phyloP scores from a whole-genome alignment of 2,329 filamentous ascomycete species.

The Mycogone perniciosa region DNA sequence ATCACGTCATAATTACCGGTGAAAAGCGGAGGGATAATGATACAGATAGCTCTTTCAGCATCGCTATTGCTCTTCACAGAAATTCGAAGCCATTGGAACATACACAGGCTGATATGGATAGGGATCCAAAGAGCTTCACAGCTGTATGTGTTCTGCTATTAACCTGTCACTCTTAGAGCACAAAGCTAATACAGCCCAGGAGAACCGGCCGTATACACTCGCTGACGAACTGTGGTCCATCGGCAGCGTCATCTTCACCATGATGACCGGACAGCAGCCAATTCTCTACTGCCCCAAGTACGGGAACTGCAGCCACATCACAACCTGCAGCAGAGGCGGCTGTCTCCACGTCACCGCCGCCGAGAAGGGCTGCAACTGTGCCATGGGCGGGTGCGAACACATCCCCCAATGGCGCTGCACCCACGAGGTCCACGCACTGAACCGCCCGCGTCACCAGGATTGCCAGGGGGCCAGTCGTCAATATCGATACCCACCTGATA shows the following conservation, averaged over 20 bases:
- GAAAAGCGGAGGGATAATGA: background rate
- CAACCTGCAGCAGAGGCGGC: constrained; percentile 23
- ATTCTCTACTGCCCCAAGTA: constrained; percentile 15
- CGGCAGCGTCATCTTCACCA: constrained; percentile 33
- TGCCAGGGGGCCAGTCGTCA: constrained; percentile 20
- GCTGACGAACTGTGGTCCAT: constrained; percentile 34
- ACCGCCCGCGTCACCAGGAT: constrained; percentile 15
- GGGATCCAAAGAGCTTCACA: constrained; percentile 2
- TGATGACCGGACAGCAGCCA: constrained; percentile 32
- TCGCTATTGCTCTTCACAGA: constrained; percentile 13
- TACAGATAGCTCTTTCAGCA: constrained; percentile 1
- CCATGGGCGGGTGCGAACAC: constrained; percentile 20
- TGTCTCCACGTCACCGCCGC: constrained; percentile 21
- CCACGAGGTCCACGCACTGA: constrained; percentile 10
- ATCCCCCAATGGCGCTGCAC: constrained; percentile 11
- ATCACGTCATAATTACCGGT: constrained; percentile 20
- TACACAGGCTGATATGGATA: constrained; percentile 7
- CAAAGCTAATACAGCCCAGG: constrained; percentile 14
- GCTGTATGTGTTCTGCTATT: background rate
- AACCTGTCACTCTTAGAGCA: background rate
- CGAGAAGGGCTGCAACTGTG: constrained; percentile 17
- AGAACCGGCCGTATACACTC: constrained; percentile 28
- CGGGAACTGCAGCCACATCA: constrained; percentile 21
- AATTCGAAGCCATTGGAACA: constrained; percentile 14
- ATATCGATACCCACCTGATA: constrained; percentile 25